phyloP scores from a whole-genome alignment of 1,284 basidiomycete species.

The Fistulina hepatica region DNA sequence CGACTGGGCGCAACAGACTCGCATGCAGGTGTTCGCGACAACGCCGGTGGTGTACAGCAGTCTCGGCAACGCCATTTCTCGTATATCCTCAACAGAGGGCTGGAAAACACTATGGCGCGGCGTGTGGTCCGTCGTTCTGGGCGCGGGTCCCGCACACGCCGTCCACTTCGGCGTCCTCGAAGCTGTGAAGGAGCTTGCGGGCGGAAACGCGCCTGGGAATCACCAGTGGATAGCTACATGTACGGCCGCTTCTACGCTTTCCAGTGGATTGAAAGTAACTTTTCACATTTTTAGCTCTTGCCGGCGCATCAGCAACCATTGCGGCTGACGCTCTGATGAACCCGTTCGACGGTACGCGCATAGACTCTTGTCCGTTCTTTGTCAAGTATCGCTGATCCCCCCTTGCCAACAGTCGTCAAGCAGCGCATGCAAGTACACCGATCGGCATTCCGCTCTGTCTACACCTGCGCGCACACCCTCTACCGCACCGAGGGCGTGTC shows the following conservation, averaged over 20 bases:
- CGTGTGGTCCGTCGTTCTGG: constrained; percentile 93
- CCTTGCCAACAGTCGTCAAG: constrained; percentile 87
- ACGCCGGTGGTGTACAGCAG: constrained; percentile 81
- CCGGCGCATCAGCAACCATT: constrained; percentile 91
- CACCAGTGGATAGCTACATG: constrained; percentile 70
- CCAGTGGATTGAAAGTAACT: neutral
- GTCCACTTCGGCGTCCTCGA: constrained; percentile 98
- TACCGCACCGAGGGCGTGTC: constrained; percentile 78
- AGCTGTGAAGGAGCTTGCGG: constrained; percentile 85
- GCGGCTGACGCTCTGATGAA: constrained; percentile 98
- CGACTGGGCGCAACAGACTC: constrained; percentile 50
- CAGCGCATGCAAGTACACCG: constrained; percentile 98
- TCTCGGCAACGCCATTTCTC: constrained; percentile 78
- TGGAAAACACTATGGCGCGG: constrained; percentile 89
- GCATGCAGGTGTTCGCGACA: constrained; percentile 94
- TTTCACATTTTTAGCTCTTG: constrained; percentile 59
- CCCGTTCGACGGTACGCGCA: constrained; percentile 86
- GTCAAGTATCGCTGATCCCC: too few species aligned
- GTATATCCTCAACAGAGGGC: constrained; percentile 91
- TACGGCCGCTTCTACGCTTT: constrained; percentile 28
- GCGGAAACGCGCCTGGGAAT: constrained; percentile 76
- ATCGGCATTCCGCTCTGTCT: constrained; percentile 80
- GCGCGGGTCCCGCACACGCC: constrained; percentile 96
- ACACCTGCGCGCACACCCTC: constrained; percentile 74
- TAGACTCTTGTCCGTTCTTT: constrained; percentile 8